These are phyloP conservation scores for Aspergillus persii DNA, from an alignment of 2,329 filamentous ascomycete genomes.

Conservation along the genomic window DNA sequence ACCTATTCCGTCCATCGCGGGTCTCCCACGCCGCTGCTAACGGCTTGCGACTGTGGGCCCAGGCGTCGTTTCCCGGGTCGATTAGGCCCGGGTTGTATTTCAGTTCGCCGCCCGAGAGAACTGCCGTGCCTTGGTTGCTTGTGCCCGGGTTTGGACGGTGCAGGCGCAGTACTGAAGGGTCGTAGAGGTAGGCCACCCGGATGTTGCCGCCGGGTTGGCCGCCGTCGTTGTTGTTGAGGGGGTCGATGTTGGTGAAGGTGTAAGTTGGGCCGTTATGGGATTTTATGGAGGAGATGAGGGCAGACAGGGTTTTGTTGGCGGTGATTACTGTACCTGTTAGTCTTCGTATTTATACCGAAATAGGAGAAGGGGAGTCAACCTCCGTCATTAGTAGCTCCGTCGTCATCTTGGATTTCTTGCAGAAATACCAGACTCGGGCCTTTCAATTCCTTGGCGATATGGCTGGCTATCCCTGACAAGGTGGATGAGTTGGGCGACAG, in stretches of 20 bases:
- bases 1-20: slow-evolving; percentile 53
- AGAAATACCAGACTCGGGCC: slow-evolving; percentile 66
- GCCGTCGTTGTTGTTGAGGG: slow-evolving; percentile 61
- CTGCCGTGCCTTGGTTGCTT: slow-evolving; percentile 55
- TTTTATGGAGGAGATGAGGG: slow-evolving; percentile 55
- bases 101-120: slow-evolving; percentile 58
- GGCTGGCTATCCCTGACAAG: slow-evolving; percentile 58
- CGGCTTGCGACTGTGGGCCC: slow-evolving; percentile 63
- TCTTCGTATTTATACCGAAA: not conserved
- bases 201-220: slow-evolving; percentile 71
- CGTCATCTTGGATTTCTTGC: slow-evolving; percentile 70
- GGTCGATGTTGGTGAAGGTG: slow-evolving; percentile 58
- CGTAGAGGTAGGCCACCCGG: slow-evolving; percentile 68
- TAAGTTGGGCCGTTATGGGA: slow-evolving; percentile 53
- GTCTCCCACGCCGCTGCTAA: slow-evolving; percentile 65
- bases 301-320: slow-evolving; percentile 59
- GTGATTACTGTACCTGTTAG: slow-evolving; percentile 37
- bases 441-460: slow-evolving; percentile 64
- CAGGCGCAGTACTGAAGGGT: slow-evolving; percentile 58
- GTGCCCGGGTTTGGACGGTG: slow-evolving; percentile 58
- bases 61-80: slow-evolving; percentile 60
- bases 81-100: slow-evolving; percentile 69
- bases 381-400: slow-evolving; percentile 60
- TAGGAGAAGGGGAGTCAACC: slow-evolving; percentile 21
- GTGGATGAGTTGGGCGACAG: slow-evolving; percentile 57